These are phyloP conservation scores for Coemansia sp. DNA, from an alignment of 192 early-diverging fungal genomes.

Conservation along the genomic window DNA sequence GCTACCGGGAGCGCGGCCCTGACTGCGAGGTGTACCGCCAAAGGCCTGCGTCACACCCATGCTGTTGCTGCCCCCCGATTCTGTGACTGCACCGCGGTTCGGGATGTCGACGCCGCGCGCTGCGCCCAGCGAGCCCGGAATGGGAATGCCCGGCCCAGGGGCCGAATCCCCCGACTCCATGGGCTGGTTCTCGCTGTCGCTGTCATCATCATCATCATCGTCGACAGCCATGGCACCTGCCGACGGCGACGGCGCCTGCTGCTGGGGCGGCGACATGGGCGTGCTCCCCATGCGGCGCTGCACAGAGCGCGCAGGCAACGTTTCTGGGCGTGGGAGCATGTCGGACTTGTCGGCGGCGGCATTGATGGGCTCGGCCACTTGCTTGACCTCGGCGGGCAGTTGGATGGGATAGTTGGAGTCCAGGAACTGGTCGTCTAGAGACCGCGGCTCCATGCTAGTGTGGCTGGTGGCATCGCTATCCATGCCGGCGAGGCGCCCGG, in stretches of 20 bases:
- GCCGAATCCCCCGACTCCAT: constrained; percentile 16
- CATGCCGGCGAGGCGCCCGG: background rate
- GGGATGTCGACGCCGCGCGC: constrained; percentile 12
- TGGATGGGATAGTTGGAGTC: constrained; percentile 49
- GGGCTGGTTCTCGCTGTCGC: too few relatives aligned
- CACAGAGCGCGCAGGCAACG: constrained; percentile 35
- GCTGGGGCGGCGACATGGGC: background rate
- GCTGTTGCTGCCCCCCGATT: constrained; percentile 16
- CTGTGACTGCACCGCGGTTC: background rate
- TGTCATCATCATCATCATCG: constrained; percentile 15
- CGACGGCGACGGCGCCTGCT: constrained; percentile 1
- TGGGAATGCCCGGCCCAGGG: constrained; percentile 13
- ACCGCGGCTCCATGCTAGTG: constrained; percentile 16
- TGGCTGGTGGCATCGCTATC: background rate
- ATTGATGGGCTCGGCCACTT: constrained; percentile 4
- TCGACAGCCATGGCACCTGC: constrained; percentile 9
- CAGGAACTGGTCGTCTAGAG: constrained; percentile 47
- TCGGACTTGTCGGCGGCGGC: constrained; percentile 37
- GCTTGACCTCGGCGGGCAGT: constrained; percentile 40
- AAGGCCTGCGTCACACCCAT: constrained; percentile 21
- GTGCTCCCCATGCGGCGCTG: constrained; percentile 22
- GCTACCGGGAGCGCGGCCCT: constrained; percentile 44
- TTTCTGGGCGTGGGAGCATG: constrained; percentile 42
- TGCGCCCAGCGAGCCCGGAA: constrained; percentile 3
- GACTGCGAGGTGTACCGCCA: constrained; percentile 48